Evolutionary conservation across 257 asterid genomes (phyloP).

Genomic region (Nicotiana tomentosiformis): DNA sequence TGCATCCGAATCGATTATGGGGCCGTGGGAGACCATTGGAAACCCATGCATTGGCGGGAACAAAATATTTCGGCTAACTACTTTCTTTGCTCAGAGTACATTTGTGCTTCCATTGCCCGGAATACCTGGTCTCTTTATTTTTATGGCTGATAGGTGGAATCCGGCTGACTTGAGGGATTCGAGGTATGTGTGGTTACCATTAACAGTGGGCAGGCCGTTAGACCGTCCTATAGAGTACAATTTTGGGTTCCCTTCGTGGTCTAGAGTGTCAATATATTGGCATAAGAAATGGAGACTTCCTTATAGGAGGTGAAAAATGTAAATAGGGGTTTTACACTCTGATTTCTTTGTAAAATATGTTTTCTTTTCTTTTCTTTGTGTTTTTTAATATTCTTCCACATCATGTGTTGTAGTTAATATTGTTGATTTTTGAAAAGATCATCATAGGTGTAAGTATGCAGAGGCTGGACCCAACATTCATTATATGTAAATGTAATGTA

Average conservation of each 20-base stretch:
- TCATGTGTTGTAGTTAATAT: not conserved
- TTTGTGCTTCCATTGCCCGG: conserved; percentile 74
- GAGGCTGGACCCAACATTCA: not conserved
- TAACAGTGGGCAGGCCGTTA: conserved; percentile 65
- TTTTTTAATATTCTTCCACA: not conserved
- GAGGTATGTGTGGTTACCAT: conserved; percentile 85
- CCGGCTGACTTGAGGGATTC: conserved; percentile 89
- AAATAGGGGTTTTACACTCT: not conserved
- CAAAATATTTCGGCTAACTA: conserved; percentile 42
- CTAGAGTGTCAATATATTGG: conserved; percentile 86
- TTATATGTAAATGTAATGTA: not conserved
- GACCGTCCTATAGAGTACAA: conserved; percentile 66
- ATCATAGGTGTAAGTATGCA: not conserved
- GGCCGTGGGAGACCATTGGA: conserved; percentile 89
- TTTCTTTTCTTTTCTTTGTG: not conserved
- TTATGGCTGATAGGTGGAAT: conserved; percentile 97
- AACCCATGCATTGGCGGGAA: conserved; percentile 92
- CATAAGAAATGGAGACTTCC: conserved; percentile 94
- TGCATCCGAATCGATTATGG: conserved; percentile 82
- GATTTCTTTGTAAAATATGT: not conserved
- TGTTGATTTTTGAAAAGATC: not conserved
- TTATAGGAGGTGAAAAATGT: conserved; percentile 23
- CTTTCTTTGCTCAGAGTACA: conserved; percentile 85
- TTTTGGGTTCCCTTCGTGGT: conserved; percentile 87
- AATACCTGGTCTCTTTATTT: conserved; percentile 49